Evolutionary conservation across 495 filamentous ascomycete species (phyloP).

Genomic region (Daldinia concentrica): DNA sequence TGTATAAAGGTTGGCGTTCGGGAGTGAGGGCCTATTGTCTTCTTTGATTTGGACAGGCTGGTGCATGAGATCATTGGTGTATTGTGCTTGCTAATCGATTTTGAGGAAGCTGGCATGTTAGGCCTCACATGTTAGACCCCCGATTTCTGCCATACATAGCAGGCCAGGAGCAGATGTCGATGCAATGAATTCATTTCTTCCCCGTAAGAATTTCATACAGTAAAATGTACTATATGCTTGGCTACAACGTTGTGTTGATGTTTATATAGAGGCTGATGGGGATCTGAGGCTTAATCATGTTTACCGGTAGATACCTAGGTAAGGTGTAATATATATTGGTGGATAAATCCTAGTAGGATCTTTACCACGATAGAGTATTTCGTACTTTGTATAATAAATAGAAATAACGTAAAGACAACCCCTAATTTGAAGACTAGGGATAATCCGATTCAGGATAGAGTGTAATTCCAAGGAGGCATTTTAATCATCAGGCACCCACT

Average conservation of each 20-base stretch:
- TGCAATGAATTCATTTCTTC: not conserved
- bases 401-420: not conserved
- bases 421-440: not conserved
- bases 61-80: not conserved
- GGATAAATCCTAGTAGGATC: not conserved
- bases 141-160: not conserved
- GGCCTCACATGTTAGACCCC: not conserved
- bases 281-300: not conserved
- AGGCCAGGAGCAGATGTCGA: not conserved
- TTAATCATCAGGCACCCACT: not conserved
- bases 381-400: not conserved
- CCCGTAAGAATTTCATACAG: not conserved
- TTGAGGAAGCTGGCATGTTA: not conserved
- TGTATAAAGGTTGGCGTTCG: not conserved
- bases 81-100: not conserved
- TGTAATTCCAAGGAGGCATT: not conserved
- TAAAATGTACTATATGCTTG: not conserved
- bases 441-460: not conserved
- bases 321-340: no score
- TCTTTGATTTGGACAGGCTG: not conserved
- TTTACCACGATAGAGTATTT: not conserved
- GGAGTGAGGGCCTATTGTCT: not conserved
- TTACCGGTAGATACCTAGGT: not conserved
- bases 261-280: not conserved
- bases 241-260: not conserved